A percentile compares a stretch with the other conserved stretches of the same genome.
Evolutionary conservation across 2,329 filamentous ascomycete genomes (phyloP).

Genomic region (Westerdykella aurantiaca): DNA sequence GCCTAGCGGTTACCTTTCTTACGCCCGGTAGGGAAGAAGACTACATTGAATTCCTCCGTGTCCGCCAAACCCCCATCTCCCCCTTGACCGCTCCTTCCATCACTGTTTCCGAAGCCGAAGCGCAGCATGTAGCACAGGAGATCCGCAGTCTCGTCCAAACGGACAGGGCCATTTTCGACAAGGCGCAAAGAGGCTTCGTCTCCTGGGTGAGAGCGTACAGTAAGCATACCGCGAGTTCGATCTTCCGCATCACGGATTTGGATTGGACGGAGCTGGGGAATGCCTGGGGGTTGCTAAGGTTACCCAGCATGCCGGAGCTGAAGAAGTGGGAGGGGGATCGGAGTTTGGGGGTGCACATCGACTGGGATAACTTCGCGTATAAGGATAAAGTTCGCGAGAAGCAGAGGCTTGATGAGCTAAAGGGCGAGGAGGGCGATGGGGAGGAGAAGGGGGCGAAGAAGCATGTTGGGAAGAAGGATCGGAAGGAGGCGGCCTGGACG

Average conservation of each 20-base stretch:
- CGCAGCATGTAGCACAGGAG: slow-evolving; percentile 49
- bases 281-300: slow-evolving; percentile 77
- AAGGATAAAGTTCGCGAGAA: slow-evolving; percentile 43
- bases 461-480: slow-evolving; percentile 17
- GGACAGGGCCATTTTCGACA: slow-evolving; percentile 71
- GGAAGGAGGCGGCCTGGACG: slow-evolving; percentile 30
- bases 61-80: slow-evolving; percentile 77
- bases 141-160: slow-evolving; percentile 57
- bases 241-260: slow-evolving; percentile 76
- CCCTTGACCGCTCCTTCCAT: slow-evolving; percentile 56
- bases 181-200: slow-evolving; percentile 85
- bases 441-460: slow-evolving; percentile 19
- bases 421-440: slow-evolving; percentile 15
- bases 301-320: slow-evolving; percentile 89
- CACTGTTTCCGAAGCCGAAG: slow-evolving; percentile 56
- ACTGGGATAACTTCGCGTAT: slow-evolving; percentile 40
- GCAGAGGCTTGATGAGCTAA: slow-evolving; percentile 36
- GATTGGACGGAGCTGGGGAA: slow-evolving; percentile 78
- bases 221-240: slow-evolving; percentile 84
- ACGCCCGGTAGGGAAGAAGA: slow-evolving; percentile 81
- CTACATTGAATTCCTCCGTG: slow-evolving; percentile 78
- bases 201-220: slow-evolving; percentile 89
- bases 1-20: slow-evolving; percentile 78
- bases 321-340: slow-evolving; percentile 45
- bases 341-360: slow-evolving; percentile 36